Percentiles rank a stretch among this genome's conserved stretches.
Conservation (phyloP, 768 basidiomycete genomes). For the Suillus spraguei region DNA sequence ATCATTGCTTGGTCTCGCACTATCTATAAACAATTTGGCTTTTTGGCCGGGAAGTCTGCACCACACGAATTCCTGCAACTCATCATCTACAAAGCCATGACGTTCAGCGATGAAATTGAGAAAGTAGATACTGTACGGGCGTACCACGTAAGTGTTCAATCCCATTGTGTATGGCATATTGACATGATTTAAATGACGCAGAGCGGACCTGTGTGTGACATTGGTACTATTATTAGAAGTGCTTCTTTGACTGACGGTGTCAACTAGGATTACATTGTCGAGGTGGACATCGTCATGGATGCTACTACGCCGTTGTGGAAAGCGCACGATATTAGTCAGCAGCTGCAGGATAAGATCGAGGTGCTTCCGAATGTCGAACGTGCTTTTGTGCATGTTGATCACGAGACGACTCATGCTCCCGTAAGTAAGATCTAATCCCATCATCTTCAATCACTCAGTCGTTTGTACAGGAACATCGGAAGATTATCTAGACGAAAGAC, state of each 20-base stretch:
- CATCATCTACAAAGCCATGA: conserved; percentile 87
- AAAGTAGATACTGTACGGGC: conserved; percentile 91
- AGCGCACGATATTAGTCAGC: conserved; percentile 84
- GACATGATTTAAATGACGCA: conserved; percentile 23
- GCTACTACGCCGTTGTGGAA: conserved; percentile 87
- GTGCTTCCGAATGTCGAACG: conserved; percentile 87
- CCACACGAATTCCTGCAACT: conserved; percentile 90
- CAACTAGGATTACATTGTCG: conserved; percentile 83
- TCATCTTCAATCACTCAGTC: neutral
- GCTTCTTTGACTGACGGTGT: conserved; percentile 6
- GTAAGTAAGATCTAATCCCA: conserved; percentile 35
- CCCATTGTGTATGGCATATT: neutral
- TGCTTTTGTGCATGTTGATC: conserved; percentile 95
- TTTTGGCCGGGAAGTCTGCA: conserved; percentile 91
- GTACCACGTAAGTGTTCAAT: conserved; percentile 67
- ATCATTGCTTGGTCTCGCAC: conserved; percentile 79
- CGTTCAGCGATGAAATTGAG: conserved; percentile 84
- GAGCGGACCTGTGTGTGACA: conserved; percentile 68
- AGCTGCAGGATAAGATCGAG: conserved; percentile 88
- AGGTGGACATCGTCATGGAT: conserved; percentile 93
- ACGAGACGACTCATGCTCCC: conserved; percentile 83
- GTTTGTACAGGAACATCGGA: conserved; percentile 45
- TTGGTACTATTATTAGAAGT: neutral
- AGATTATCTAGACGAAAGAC: conserved; percentile 23
- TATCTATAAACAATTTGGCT: conserved; percentile 78